phyloP scores from a whole-genome alignment of 2,329 filamentous ascomycete genomes.

The Pseudogymnoascus sp. region DNA sequence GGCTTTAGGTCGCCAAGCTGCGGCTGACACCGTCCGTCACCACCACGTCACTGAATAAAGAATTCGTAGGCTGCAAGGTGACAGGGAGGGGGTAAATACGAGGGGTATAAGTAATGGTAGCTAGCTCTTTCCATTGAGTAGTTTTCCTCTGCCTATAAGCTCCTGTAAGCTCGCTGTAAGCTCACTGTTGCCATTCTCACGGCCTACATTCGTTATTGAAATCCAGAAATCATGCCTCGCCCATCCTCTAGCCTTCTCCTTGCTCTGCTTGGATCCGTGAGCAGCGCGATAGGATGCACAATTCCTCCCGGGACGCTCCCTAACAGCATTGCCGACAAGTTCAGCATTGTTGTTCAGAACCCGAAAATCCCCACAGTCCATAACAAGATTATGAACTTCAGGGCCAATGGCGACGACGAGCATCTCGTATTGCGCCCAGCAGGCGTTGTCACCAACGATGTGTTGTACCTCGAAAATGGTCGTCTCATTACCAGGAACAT shows the following conservation, averaged over 20 bases:
- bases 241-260: constrained; percentile 2
- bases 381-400: constrained; percentile 32
- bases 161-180: background rate
- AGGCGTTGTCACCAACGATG: constrained; percentile 30
- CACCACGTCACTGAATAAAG: background rate
- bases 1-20: background rate
- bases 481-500: constrained; percentile 28
- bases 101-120: background rate
- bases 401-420: constrained; percentile 33
- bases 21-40: background rate
- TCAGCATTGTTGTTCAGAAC: constrained; percentile 33
- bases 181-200: background rate
- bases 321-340: constrained; percentile 29
- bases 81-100: background rate
- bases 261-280: constrained; percentile 19
- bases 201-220: constrained; percentile 1
- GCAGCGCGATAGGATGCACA: constrained; percentile 23
- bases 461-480: constrained; percentile 32
- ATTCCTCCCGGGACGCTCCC: constrained; percentile 26
- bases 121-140: background rate
- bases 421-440: constrained; percentile 33
- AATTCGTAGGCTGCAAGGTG: background rate
- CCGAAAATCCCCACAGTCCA: constrained; percentile 30
- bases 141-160: background rate
- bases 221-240: background rate